Percentiles rank a stretch among this genome's conserved stretches.
Evolutionary conservation across 257 asterid species (phyloP).

Genomic region (Sherardia arvensis): DNA sequence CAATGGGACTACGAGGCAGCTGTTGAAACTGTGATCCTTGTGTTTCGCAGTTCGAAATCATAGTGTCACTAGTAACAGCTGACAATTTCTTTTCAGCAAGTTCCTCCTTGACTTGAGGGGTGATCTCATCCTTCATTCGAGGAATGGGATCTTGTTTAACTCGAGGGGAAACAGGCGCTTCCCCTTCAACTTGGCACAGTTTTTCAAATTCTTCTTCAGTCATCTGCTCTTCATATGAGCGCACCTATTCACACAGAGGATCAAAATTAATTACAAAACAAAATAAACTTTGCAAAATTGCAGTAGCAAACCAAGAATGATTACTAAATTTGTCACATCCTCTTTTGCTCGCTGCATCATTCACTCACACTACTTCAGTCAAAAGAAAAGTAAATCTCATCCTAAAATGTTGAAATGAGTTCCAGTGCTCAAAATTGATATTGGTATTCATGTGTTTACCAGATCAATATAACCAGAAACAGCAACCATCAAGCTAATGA

Average conservation of each 20-base stretch:
- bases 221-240: slow-evolving; percentile 97
- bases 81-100: slow-evolving; percentile 36
- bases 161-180: slow-evolving; percentile 65
- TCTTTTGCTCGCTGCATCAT: background rate
- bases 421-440: background rate
- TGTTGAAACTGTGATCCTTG: slow-evolving; percentile 16
- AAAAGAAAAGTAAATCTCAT: background rate
- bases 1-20: slow-evolving; percentile 26
- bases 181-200: slow-evolving; percentile 80
- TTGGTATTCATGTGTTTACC: background rate
- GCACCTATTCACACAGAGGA: slow-evolving; percentile 39
- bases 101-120: slow-evolving; percentile 33
- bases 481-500: background rate
- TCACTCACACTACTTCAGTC: background rate
- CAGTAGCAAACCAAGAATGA: background rate
- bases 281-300: background rate
- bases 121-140: slow-evolving; percentile 36
- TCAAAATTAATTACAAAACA: slow-evolving; percentile 1
- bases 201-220: slow-evolving; percentile 97
- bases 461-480: background rate
- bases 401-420: background rate
- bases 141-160: slow-evolving; percentile 34
- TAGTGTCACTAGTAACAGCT: slow-evolving; percentile 24
- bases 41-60: slow-evolving; percentile 28
- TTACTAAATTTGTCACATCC: background rate